Base-by-base conservation (phyloP, 1,284 basidiomycete species). In the Sporisorium scitamineum region DNA sequence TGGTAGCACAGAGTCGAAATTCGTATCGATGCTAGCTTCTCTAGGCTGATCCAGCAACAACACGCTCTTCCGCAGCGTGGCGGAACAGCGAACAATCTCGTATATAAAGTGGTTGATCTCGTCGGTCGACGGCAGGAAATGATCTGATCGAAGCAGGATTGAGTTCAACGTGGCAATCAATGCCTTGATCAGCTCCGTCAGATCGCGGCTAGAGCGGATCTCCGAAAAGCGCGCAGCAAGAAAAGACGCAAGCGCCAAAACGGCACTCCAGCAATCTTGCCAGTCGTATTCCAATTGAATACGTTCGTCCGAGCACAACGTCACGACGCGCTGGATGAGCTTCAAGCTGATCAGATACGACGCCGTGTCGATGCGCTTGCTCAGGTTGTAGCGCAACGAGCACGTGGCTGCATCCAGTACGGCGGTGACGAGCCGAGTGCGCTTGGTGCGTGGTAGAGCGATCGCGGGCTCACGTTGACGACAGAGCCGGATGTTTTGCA, bases 211-310 rank as follows among this genome's bases (percentile, higher is more conserved):
- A 5, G 63, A 59, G 9, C 67, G 51, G 7, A 82, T 60, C 61
- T 82, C 76, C 2, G 60, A 39, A 47, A 64, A 74, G 2, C 81
- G 67, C 10, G 61, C 55, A 3, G 66, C 76, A 2, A 80, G 55
- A 48, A 82, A 82, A 3, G 66, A 54, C 2, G 70, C 73, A 7
- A 78, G 61, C 13, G 57, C 59, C 26, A 82, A 59, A n/a, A 79
- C 47, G 7, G 81, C 69, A 20, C 61, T 72, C 79, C 79, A 82
- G 37, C 76, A 70, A 34, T 78, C 78, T 29, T 61, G 57, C 81
- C 81, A 82, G 45, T 81, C 78, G 63, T 81, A 81, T 51, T 81
- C 78, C 42, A 82, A 48, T 31, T 54, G 65, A n/a, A 82, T 52
- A 14, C 62, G 54, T 53, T 76, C 72, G 14, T 73, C 67, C 2